Percentiles rank a stretch among this genome's conserved stretches.
Evolutionary conservation across 352 stramenopile species (phyloP).

Genomic region (Elongisporangium undulatum): DNA sequence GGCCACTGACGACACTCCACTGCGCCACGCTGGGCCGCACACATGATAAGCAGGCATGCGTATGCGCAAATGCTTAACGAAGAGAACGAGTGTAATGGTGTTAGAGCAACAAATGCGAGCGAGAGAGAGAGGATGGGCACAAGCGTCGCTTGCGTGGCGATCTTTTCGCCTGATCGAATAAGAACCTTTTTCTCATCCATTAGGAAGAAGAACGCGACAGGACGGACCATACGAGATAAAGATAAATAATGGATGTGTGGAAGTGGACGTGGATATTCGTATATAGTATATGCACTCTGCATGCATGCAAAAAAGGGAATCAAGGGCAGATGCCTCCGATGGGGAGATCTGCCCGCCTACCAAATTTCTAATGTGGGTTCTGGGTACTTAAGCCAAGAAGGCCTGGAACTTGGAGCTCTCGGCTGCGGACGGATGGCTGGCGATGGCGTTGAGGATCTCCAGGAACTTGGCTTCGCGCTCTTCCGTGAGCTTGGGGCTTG

Average conservation of each 20-base stretch:
- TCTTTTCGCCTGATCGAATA: background rate
- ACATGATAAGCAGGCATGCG: background rate
- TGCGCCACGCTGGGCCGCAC: background rate
- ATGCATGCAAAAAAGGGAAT: background rate
- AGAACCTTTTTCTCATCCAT: background rate
- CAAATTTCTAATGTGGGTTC: background rate
- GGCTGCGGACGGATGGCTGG: slow-evolving; percentile 40
- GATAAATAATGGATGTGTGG: too few species aligned
- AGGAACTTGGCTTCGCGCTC: slow-evolving; percentile 55
- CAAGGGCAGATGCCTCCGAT: background rate
- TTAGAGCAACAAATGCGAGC: background rate
- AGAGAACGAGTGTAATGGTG: background rate
- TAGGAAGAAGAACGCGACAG: background rate
- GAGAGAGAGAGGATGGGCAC: background rate
- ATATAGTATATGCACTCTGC: background rate
- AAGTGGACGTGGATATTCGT: background rate
- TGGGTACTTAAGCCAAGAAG: slow-evolving; percentile 35
- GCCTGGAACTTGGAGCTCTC: slow-evolving; percentile 39
- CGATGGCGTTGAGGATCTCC: slow-evolving; percentile 62
- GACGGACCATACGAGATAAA: background rate
- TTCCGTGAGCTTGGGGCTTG: slow-evolving; percentile 45
- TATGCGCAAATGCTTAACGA: background rate
- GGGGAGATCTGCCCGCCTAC: background rate
- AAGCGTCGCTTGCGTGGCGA: background rate
- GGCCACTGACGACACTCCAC: background rate